Conservation (phyloP, 2,329 filamentous ascomycete species). For the Triangularia verruculosa region DNA sequence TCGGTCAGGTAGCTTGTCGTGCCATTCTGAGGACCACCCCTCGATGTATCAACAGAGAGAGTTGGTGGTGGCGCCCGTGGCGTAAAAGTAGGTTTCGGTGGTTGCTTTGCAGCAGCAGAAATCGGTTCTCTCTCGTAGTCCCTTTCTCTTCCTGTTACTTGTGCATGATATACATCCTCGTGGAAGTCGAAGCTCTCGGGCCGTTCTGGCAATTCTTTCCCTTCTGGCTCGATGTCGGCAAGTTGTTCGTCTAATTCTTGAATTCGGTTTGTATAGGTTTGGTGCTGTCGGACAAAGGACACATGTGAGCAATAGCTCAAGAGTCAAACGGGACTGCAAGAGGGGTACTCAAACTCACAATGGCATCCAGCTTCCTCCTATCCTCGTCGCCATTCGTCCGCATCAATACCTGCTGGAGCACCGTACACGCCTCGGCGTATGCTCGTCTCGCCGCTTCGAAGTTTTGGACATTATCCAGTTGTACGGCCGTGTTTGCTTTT, state of each 20-base stretch:
- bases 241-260: slow-evolving; percentile 76
- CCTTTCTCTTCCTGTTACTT: slow-evolving; percentile 37
- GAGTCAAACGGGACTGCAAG: neutral
- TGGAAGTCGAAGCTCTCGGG: slow-evolving; percentile 58
- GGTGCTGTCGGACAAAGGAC: slow-evolving; percentile 53
- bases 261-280: slow-evolving; percentile 87
- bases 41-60: slow-evolving; percentile 24
- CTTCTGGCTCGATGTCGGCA: slow-evolving; percentile 51
- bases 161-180: slow-evolving; percentile 35
- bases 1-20: slow-evolving; percentile 31
- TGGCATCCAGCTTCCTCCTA: slow-evolving; percentile 84
- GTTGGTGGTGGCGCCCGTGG: slow-evolving; percentile 27
- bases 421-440: slow-evolving; percentile 84
- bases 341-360: slow-evolving; percentile 60
- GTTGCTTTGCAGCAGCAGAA: slow-evolving; percentile 27
- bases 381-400: slow-evolving; percentile 84
- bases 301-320: slow-evolving; percentile 16
- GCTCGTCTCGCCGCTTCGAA: slow-evolving; percentile 87
- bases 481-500: slow-evolving; percentile 92
- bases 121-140: slow-evolving; percentile 22
- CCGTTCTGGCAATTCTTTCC: slow-evolving; percentile 73
- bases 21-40: slow-evolving; percentile 25
- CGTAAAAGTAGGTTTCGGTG: slow-evolving; percentile 21
- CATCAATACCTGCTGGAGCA: slow-evolving; percentile 83
- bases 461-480: slow-evolving; percentile 94